Percentiles rank a stretch among this genome's conserved stretches.
Conservation (phyloP, 805 yeast genomes). For the Wickerhamiella bombiphila region DNA sequence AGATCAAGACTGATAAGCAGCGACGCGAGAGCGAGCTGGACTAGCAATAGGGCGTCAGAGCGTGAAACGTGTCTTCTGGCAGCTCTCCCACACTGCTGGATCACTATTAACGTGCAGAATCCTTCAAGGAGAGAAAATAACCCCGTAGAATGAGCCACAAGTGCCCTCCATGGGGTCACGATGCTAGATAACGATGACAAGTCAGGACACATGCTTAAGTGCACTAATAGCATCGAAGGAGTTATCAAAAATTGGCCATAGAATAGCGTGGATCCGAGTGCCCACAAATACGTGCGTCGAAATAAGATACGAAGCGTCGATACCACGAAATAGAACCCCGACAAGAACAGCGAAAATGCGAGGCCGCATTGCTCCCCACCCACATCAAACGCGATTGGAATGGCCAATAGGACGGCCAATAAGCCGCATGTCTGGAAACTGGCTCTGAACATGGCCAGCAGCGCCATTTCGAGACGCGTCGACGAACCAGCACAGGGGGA, state of each 20-base stretch:
- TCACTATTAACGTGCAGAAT: constrained; percentile 76
- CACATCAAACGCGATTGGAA: constrained; percentile 85
- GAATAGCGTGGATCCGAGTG: constrained; percentile 33
- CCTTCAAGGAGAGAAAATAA: constrained; percentile 85
- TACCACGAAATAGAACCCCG: constrained; percentile 51
- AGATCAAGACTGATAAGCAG: constrained; percentile 60
- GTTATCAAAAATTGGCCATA: constrained; percentile 70
- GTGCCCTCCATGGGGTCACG: constrained; percentile 54
- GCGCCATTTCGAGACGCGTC: background rate
- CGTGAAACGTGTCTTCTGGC: constrained; percentile 47
- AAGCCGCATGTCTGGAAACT: constrained; percentile 12
- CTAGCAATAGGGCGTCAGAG: constrained; percentile 68
- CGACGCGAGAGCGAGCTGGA: constrained; percentile 57
- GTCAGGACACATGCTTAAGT: constrained; percentile 22
- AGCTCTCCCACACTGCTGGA: constrained; percentile 82
- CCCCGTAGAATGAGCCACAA: constrained; percentile 72
- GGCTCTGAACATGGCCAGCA: constrained; percentile 6
- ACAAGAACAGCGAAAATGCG: constrained; percentile 62
- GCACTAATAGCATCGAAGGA: constrained; percentile 63
- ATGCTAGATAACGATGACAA: constrained; percentile 24
- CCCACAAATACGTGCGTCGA: constrained; percentile 26
- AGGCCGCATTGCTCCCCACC: constrained; percentile 88
- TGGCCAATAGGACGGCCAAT: constrained; percentile 34
- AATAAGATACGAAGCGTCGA: constrained; percentile 54
- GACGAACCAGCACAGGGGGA: background rate